Evolutionary conservation across 2,329 filamentous ascomycete species (phyloP).

Genomic region (Teratosphaeria epicoccoides): DNA sequence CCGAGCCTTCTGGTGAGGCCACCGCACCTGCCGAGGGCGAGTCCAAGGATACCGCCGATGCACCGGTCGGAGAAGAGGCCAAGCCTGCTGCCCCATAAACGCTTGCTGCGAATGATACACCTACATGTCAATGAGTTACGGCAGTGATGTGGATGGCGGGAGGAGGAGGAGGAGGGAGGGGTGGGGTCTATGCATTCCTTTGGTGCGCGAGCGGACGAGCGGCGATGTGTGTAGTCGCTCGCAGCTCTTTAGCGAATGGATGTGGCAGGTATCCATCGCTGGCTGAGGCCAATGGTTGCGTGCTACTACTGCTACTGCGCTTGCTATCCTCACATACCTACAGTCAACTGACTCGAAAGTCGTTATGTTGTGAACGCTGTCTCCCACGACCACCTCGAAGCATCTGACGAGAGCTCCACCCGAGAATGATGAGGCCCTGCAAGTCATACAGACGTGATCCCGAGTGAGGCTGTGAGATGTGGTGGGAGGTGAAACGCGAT

Average conservation of each 20-base stretch:
- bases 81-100: conserved; percentile 33
- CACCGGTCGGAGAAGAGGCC: conserved; percentile 43
- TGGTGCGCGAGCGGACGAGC: background rate
- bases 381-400: background rate
- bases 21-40: conserved; percentile 35
- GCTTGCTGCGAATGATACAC: conserved; percentile 1
- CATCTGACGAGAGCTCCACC: background rate
- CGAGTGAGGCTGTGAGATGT: no score
- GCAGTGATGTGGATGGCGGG: conserved; percentile 3
- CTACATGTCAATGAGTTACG: conserved; percentile 5
- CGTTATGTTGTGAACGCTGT: background rate
- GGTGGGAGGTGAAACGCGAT: background rate
- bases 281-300: background rate
- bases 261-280: background rate
- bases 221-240: background rate
- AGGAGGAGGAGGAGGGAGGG: conserved; percentile 1
- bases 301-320: background rate
- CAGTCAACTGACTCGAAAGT: background rate
- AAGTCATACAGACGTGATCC: no score
- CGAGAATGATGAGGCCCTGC: no score
- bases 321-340: conserved; percentile 2
- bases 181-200: conserved; percentile 9
- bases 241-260: background rate
- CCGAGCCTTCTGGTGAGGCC: conserved; percentile 59
- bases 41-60: conserved; percentile 44